These are phyloP conservation scores for Carex arenaria DNA, from an alignment of 202 grass and related monocot genomes.

Conservation along the genomic window DNA sequence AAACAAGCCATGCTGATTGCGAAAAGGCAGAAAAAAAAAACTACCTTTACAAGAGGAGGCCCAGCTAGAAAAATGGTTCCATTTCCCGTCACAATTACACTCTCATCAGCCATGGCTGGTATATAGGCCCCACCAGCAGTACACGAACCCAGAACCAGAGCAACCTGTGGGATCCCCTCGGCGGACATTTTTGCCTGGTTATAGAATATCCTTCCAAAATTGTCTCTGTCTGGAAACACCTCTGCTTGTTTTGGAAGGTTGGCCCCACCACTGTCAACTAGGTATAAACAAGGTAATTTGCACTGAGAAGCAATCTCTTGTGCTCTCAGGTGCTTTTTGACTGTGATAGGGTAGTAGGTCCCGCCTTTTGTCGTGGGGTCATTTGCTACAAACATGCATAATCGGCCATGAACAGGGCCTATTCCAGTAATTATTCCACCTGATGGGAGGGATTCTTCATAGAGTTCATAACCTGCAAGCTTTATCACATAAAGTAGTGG, in stretches of 20 bases:
- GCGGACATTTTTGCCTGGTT: slow-evolving; percentile 97
- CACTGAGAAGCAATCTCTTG: slow-evolving; percentile 88
- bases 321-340: slow-evolving; percentile 90
- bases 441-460: slow-evolving; percentile 84
- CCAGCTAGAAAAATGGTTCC: slow-evolving; percentile 96
- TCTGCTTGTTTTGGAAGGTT: slow-evolving; percentile 95
- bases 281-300: slow-evolving; percentile 89
- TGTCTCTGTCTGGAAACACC: slow-evolving; percentile 91
- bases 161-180: slow-evolving; percentile 87
- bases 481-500: slow-evolving; percentile 30
- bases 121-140: slow-evolving; percentile 97
- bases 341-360: slow-evolving; percentile 93
- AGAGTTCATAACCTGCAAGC: slow-evolving; percentile 91
- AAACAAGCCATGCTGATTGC: not conserved
- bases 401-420: slow-evolving; percentile 76
- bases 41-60: slow-evolving; percentile 93
- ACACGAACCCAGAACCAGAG: slow-evolving; percentile 89
- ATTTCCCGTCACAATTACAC: slow-evolving; percentile 89
- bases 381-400: slow-evolving; percentile 97
- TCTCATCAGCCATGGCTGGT: slow-evolving; percentile 98
- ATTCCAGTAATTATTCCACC: slow-evolving; percentile 89
- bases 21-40: slow-evolving; percentile 16
- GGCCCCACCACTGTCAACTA: slow-evolving; percentile 95
- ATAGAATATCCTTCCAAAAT: slow-evolving; percentile 98
- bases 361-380: slow-evolving; percentile 95